A percentile compares a stretch with the other conserved stretches of the same genome.
phyloP scores from a whole-genome alignment of 2,329 filamentous ascomycete genomes.

The Fusarium buxicola region DNA sequence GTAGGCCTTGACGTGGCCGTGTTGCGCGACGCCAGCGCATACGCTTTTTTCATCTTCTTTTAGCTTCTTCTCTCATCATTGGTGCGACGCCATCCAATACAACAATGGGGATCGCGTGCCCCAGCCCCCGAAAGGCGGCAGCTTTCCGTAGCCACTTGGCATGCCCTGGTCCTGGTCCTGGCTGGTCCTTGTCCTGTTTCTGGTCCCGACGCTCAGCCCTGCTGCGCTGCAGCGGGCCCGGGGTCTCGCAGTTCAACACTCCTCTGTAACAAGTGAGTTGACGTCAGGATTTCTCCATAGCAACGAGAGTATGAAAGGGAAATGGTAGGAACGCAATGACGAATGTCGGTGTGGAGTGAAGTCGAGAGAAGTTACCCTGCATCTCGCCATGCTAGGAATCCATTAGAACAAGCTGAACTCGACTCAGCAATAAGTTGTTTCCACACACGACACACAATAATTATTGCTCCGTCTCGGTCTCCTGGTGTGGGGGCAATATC shows the following conservation, averaged over 20 bases:
- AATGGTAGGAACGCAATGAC: not conserved
- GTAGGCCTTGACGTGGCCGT: constrained; percentile 32
- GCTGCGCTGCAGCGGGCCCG: constrained; percentile 16
- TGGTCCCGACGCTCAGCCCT: constrained; percentile 32
- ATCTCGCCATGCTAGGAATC: not conserved
- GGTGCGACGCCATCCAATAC: constrained; percentile 14
- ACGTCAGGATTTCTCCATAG: constrained; percentile 31
- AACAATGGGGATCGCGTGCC: constrained; percentile 16
- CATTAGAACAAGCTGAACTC: no score
- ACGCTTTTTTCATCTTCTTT: constrained; percentile 13
- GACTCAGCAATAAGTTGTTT: no score
- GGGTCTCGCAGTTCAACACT: constrained; percentile 4
- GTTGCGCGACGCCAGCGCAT: constrained; percentile 30
- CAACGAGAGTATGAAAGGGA: constrained; percentile 12
- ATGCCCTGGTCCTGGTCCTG: constrained; percentile 16
- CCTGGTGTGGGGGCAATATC: no score
- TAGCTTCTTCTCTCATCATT: constrained; percentile 17
- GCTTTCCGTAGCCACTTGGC: constrained; percentile 23
- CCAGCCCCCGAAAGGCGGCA: constrained; percentile 18
- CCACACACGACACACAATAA: no score
- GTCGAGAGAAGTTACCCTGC: constrained; percentile 24
- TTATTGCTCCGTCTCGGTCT: no score
- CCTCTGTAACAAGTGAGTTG: constrained; percentile 7
- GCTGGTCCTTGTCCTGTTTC: constrained; percentile 16
- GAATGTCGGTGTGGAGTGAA: not conserved